phyloP scores from a whole-genome alignment of 208 protist species.

The Trypanosomatidae sp. region DNA sequence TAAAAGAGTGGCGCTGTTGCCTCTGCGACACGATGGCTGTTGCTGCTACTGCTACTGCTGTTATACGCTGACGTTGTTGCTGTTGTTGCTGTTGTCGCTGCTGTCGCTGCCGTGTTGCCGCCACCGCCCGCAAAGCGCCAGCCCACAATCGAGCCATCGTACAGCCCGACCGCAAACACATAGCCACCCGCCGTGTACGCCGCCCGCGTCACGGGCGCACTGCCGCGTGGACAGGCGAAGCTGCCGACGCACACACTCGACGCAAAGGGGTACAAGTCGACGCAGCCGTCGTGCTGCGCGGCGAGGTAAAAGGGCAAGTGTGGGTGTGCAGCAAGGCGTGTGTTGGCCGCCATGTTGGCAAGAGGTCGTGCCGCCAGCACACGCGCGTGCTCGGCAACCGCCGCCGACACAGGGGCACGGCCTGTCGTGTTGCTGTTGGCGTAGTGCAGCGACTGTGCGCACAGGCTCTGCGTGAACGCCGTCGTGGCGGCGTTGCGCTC shows the following conservation, averaged over 20 bases:
- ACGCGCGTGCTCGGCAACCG: background rate
- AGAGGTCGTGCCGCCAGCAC: slow-evolving; percentile 18
- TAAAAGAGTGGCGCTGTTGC: slow-evolving; percentile 20
- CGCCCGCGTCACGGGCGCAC: slow-evolving; percentile 3
- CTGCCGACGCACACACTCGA: slow-evolving; percentile 47
- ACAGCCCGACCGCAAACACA: slow-evolving; percentile 48
- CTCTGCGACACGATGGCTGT: slow-evolving; percentile 6
- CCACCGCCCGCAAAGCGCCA: slow-evolving; percentile 43
- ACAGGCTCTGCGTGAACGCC: slow-evolving; percentile 25
- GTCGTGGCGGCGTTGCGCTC: slow-evolving; percentile 54
- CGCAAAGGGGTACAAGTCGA: slow-evolving; percentile 75
- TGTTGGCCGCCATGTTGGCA: slow-evolving; percentile 10
- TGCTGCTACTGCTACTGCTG: slow-evolving; percentile 2
- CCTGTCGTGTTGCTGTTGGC: slow-evolving; percentile 3
- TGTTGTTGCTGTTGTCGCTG: background rate
- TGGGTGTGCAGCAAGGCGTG: slow-evolving; percentile 39
- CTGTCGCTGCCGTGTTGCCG: background rate
- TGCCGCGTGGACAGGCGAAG: slow-evolving; percentile 16
- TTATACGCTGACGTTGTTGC: background rate
- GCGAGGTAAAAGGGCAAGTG: slow-evolving; percentile 73
- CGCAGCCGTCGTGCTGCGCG: slow-evolving; percentile 31
- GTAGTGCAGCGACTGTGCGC: slow-evolving; percentile 10
- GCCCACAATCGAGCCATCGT: slow-evolving; percentile 46
- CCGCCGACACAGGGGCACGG: background rate
- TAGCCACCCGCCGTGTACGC: slow-evolving; percentile 56